phyloP scores from a whole-genome alignment of 225 moss, liverwort and hornwort species.

The Pseudisothecium myosuroides region DNA sequence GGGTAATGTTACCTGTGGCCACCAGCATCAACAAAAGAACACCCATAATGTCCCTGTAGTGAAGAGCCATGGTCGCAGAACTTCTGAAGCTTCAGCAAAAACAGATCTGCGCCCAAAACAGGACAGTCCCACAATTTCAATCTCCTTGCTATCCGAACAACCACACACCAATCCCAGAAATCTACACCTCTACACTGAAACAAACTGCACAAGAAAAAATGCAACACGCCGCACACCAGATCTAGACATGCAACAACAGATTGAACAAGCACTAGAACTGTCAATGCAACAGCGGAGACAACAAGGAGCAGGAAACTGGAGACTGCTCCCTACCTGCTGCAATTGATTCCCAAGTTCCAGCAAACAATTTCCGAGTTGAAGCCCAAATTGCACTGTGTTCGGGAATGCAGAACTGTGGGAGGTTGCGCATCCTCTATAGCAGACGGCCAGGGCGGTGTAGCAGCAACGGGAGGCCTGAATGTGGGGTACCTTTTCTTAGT shows the following conservation, averaged over 20 bases:
- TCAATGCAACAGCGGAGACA: background rate
- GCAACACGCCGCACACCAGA: too few relatives aligned
- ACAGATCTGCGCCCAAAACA: background rate
- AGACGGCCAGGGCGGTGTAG: background rate
- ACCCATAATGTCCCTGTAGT: slow-evolving; percentile 38
- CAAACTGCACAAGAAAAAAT: too few relatives aligned
- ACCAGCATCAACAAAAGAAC: slow-evolving; percentile 43
- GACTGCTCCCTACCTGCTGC: background rate
- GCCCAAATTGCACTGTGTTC: background rate
- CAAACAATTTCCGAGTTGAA: background rate
- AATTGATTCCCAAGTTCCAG: background rate
- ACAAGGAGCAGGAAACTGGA: background rate
- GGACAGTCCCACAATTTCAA: background rate
- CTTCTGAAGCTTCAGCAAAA: background rate
- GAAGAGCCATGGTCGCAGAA: slow-evolving; percentile 12
- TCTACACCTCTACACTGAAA: background rate
- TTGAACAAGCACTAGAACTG: background rate
- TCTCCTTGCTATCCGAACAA: background rate
- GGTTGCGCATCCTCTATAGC: background rate
- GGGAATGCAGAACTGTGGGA: background rate
- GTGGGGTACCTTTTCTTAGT: background rate
- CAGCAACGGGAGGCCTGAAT: background rate
- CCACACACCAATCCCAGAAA: background rate
- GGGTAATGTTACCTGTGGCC: slow-evolving; percentile 13
- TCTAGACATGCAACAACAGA: background rate